Evolutionary conservation across 164 flowering plant species (phyloP), one percentile per base, ranked within the genome.

Genomic region (Liriodendron chinense): DNA sequence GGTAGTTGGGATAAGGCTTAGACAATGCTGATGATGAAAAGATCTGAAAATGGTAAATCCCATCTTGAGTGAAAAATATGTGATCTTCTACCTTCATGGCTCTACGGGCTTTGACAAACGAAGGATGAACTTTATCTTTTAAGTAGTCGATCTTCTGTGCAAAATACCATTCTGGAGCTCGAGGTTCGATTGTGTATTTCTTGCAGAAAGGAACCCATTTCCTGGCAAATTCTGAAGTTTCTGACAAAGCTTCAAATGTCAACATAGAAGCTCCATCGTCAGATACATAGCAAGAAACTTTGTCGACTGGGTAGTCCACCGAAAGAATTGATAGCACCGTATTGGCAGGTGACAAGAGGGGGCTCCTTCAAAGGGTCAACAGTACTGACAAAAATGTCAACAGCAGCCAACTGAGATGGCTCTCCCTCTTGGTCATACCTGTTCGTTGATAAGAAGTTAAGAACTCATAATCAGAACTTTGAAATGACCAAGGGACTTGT

Each of bases 191-290:
- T 66, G 61, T 79, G 72, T 78, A 85, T 71, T 88, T 86, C 76
- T 88, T 88, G 80, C 89, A 85, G 71, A 88, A 88, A 65, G 89
- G 91, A 62, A 88, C 89, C 91, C 91, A 88, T 75, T 84, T 86
- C 63, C 86, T 79, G 13, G 91, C 91, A 76, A 88, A 88, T 48
- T 88, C 87, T 57, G 90, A 78, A 61, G 91, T 87, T 80, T 85
- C 89, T 50, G 91, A 84, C 34, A 88, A 76, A 43, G 92, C 86
- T 72, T 86, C 89, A 77, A 87, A 89, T 24, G 89, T 83, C 65
- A 87, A 81, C 90, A 89, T 87, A 62, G 89, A 84, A 48, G 90
- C 88, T 71, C 89, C 90, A 81, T 88, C 91, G 75, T 88, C 91
- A 57, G 90, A 88, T 25, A 88, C 88, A 71, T 87, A 89, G 77